A percentile compares a stretch with the other conserved stretches of the same genome.
Evolutionary conservation across 495 filamentous ascomycete species (phyloP).

Genomic region (Melanomma pulvis-pyrius): DNA sequence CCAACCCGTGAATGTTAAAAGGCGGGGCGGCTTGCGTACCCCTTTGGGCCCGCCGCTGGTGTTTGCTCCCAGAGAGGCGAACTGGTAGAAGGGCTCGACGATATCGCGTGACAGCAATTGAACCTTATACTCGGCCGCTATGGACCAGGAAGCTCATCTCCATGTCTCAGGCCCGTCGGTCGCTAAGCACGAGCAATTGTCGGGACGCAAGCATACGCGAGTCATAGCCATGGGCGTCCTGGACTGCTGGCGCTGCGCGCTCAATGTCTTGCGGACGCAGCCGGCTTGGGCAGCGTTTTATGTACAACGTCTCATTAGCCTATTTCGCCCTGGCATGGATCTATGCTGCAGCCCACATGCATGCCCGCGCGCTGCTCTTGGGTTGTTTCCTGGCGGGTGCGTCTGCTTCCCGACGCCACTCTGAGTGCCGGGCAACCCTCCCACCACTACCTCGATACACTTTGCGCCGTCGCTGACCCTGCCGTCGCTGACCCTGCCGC

Average conservation of each 20-base stretch:
- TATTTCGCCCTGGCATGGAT: slow-evolving; percentile 32
- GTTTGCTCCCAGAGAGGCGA: too few relatives aligned
- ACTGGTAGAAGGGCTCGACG: too few relatives aligned
- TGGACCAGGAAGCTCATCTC: neutral
- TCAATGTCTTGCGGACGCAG: slow-evolving; percentile 30
- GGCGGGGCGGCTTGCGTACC: slow-evolving; percentile 24
- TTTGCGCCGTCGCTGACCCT: too few relatives aligned
- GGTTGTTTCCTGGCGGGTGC: slow-evolving; percentile 13
- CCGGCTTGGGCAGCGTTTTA: slow-evolving; percentile 24
- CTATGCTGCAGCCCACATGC: neutral
- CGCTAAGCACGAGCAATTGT: neutral
- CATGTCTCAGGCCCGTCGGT: neutral
- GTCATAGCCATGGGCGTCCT: neutral
- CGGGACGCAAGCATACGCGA: neutral
- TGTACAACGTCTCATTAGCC: slow-evolving; percentile 36
- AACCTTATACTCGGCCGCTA: neutral
- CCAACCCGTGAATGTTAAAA: neutral
- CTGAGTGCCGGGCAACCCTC: neutral
- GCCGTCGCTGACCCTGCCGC: too few relatives aligned
- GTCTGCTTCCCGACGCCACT: slow-evolving; percentile 22
- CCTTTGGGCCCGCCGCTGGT: neutral
- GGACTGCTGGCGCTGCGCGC: neutral
- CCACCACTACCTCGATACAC: too few relatives aligned
- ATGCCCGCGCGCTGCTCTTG: neutral
- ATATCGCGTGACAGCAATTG: neutral